These are phyloP conservation scores for Populus hybrid DNA, from an alignment of 441 rosid genomes.

Conservation along the genomic window DNA sequence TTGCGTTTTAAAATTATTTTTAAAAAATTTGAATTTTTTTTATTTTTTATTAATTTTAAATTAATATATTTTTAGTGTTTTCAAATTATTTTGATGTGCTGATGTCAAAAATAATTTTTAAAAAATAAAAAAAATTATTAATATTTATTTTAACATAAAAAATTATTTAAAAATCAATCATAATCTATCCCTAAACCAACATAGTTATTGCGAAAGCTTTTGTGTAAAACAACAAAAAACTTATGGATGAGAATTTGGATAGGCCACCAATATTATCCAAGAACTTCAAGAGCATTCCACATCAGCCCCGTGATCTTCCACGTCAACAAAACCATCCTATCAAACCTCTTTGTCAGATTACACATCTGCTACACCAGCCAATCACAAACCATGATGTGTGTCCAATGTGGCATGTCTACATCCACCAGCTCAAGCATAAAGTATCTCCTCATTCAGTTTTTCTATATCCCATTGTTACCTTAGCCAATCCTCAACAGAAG, in stretches of 20 bases:
- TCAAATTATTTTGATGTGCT: too few species aligned
- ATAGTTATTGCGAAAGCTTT: conserved; percentile 5
- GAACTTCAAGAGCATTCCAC: conserved; percentile 26
- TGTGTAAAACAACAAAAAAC: neutral
- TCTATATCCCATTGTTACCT: neutral
- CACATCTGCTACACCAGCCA: conserved; percentile 40
- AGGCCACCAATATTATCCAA: conserved; percentile 27
- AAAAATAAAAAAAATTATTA: too few species aligned
- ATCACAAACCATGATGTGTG: conserved; percentile 28
- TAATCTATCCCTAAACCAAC: too few species aligned
- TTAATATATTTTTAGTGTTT: too few species aligned
- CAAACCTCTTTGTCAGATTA: conserved; percentile 50
- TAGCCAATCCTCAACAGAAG: neutral
- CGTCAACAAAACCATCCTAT: conserved; percentile 45
- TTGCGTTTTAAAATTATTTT: too few species aligned
- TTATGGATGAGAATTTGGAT: conserved; percentile 19
- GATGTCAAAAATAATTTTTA: too few species aligned
- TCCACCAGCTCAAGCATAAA: conserved; percentile 64
- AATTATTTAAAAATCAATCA: too few species aligned
- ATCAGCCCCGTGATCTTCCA: conserved; percentile 50
- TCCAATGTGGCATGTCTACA: conserved; percentile 46
- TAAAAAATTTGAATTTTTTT: too few species aligned
- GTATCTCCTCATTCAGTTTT: conserved; percentile 25
- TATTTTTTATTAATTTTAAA: too few species aligned
- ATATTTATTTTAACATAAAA: too few species aligned